Evolutionary conservation across 2,329 filamentous ascomycete species (phyloP), one percentile per base, ranked within the genome.

Genomic region (Ascochyta viciae-villosae): DNA sequence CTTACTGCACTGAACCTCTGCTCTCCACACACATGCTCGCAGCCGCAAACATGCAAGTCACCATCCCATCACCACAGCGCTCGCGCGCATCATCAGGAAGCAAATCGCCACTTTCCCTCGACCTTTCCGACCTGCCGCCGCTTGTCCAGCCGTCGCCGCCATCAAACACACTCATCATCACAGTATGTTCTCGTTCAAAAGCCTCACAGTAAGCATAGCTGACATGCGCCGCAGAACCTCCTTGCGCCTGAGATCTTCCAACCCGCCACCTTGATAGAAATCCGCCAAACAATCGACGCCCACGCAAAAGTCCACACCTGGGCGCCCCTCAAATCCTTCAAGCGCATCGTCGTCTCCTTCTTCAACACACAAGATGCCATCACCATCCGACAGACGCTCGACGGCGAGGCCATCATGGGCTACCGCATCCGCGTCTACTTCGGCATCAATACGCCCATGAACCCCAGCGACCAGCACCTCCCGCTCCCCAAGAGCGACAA

Each of bases 101-200:
- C 64, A 75, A 74, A 58, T 74, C 80, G 57, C 79, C 83, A 66
- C 84, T 92, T 54, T 88, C 86, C 22, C 83, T 95, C 69, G 90
- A 94, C 72, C 84, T 94, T 41, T 89, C 89, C 60, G 84, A 82
- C 70, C 78, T 94, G 38, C 90, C 91, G 45, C 84, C 89, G 33
- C 81, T 91, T 51, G 81, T 82, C 38, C 84, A 86, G 71, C 90
- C 90, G n/a, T 87, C 89, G 24, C 85, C 88, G 50, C 89, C 90
- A 6, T 90, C 89, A 64, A 95, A 95, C 80, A 95, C 91, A 0
- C 87, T 95, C 53, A 86, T 95, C 70, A 89, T 95, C 72, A 95
- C 91, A 68, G 78, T 80, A 69, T 61, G 76, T 64, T 10, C 24
- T 31, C 4, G 16, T 16, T 13, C 41, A 4, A 31, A 31, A 40